Percentiles rank a stretch among this genome's conserved stretches.
These are phyloP conservation scores for Diaporthe helianthi DNA, from an alignment of 2,329 filamentous ascomycete genomes.

Conservation along the genomic window DNA sequence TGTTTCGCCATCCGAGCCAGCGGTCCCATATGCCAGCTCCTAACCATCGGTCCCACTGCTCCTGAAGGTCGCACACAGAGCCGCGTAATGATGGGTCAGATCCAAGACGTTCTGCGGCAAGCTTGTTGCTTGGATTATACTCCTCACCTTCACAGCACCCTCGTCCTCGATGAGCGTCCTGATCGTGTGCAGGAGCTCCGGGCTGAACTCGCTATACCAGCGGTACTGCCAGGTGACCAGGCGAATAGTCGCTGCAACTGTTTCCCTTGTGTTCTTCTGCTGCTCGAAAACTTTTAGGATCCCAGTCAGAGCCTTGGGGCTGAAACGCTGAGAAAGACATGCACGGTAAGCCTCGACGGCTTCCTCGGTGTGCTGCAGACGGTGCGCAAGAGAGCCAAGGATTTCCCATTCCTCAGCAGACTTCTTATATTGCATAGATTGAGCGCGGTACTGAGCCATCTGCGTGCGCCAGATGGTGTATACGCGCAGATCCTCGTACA, in stretches of 20 bases:
- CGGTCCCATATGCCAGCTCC: neutral
- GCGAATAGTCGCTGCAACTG: constrained; percentile 84
- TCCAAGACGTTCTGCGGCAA: constrained; percentile 92
- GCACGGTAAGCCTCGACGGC: constrained; percentile 91
- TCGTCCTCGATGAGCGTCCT: constrained; percentile 96
- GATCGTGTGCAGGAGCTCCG: constrained; percentile 84
- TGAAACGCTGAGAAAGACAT: constrained; percentile 87
- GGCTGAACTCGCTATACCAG: constrained; percentile 99
- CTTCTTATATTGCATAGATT: constrained; percentile 96
- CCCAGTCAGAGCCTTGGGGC: constrained; percentile 88
- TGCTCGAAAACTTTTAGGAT: constrained; percentile 82
- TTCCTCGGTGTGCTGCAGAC: constrained; percentile 90
- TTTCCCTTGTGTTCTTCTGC: constrained; percentile 79
- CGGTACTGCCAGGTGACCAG: constrained; percentile 98
- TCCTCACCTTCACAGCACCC: constrained; percentile 94
- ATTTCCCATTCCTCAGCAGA: constrained; percentile 98
- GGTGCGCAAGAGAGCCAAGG: constrained; percentile 87
- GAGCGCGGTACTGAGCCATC: constrained; percentile 92
- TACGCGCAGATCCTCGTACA: constrained; percentile 96
- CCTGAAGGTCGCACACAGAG: constrained; percentile 90
- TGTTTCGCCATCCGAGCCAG: neutral
- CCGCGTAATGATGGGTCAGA: constrained; percentile 94
- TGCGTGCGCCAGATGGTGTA: constrained; percentile 99
- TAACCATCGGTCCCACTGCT: constrained; percentile 91
- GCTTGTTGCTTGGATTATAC: constrained; percentile 95